phyloP scores from a whole-genome alignment of 257 asterid species.

The Solanum chmielewskii region DNA sequence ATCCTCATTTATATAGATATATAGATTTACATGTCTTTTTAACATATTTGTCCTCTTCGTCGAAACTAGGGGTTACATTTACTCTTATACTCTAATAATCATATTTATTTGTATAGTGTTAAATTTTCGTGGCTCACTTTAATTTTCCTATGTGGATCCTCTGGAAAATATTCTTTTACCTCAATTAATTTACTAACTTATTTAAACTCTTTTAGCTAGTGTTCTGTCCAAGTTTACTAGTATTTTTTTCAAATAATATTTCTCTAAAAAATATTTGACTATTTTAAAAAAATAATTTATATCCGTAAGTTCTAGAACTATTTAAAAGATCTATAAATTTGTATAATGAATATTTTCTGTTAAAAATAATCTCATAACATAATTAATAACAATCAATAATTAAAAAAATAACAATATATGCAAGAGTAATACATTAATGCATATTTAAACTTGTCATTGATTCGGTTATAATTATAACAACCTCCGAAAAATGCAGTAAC shows the following conservation, averaged over 20 bases:
- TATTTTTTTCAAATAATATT: no score
- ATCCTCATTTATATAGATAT: no score
- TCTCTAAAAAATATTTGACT: neutral
- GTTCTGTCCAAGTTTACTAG: neutral
- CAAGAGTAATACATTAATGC: neutral
- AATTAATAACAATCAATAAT: neutral
- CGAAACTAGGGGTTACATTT: neutral
- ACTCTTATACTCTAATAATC: neutral
- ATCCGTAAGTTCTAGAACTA: neutral
- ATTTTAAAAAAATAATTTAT: no score
- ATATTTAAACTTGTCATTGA: neutral
- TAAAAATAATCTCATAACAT: no score
- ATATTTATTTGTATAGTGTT: no score
- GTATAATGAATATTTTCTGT: neutral
- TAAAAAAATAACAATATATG: no score
- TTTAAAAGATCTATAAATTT: no score
- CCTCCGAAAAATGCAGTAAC: neutral
- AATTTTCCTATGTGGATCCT: neutral
- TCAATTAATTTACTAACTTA: neutral
- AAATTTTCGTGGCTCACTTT: neutral
- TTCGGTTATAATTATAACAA: neutral
- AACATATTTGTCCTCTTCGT: neutral
- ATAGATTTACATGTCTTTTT: neutral
- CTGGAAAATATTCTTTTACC: no score
- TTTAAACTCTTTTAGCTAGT: neutral